phyloP scores from a whole-genome alignment of 2,329 filamentous ascomycete genomes.

The Elsinoe perseae region DNA sequence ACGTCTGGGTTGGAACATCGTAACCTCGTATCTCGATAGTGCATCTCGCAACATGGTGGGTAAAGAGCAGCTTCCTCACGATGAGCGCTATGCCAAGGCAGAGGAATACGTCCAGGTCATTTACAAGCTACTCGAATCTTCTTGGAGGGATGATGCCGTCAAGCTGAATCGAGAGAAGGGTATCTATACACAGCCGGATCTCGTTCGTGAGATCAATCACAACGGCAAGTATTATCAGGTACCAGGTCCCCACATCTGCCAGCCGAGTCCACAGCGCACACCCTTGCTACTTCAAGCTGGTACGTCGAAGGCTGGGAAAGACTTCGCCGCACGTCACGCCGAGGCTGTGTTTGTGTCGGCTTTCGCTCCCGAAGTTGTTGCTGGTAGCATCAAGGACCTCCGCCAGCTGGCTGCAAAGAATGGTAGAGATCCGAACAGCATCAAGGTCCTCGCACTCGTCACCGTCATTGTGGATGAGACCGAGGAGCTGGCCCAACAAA shows the following conservation, averaged over 20 bases:
- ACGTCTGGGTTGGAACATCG: conserved; percentile 43
- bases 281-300: conserved; percentile 64
- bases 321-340: conserved; percentile 61
- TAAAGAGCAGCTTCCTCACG: conserved; percentile 53
- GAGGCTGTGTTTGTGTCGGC: conserved; percentile 64
- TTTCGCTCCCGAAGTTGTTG: conserved; percentile 54
- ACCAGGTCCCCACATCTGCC: conserved; percentile 57
- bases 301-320: conserved; percentile 57
- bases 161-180: conserved; percentile 50
- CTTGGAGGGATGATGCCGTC: conserved; percentile 61
- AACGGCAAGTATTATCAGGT: conserved; percentile 56
- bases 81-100: conserved; percentile 56
- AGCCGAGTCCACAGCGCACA: conserved; percentile 60
- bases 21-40: conserved; percentile 60
- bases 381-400: conserved; percentile 56
- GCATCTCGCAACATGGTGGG: conserved; percentile 57
- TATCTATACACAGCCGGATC: conserved; percentile 51
- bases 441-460: conserved; percentile 65
- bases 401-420: conserved; percentile 45
- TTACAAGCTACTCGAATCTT: conserved; percentile 60
- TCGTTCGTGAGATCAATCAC: conserved; percentile 60
- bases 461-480: conserved; percentile 58
- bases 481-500: conserved; percentile 57
- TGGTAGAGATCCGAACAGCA: conserved; percentile 51
- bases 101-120: conserved; percentile 58